phyloP scores from a whole-genome alignment of 2,329 filamentous ascomycete species.

The Talaromyces marneffei region DNA sequence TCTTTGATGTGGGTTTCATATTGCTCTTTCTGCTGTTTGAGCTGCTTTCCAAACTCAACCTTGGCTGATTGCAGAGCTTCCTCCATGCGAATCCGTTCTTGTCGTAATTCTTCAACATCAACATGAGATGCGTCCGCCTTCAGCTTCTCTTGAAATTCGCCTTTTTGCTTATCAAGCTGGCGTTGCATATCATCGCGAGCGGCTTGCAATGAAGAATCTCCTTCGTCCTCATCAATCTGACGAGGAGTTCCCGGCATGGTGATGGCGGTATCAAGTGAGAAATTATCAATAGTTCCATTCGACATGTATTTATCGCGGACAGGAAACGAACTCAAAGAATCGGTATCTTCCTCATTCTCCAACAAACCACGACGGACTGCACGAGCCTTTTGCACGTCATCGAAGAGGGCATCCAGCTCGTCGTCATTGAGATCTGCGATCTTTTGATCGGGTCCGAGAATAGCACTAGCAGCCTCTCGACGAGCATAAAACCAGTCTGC shows the following conservation, averaged over 20 bases:
- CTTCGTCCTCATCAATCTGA: slow-evolving; percentile 61
- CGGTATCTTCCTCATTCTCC: slow-evolving; percentile 67
- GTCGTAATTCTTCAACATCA: slow-evolving; percentile 76
- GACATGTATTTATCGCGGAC: slow-evolving; percentile 93
- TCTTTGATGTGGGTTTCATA: slow-evolving; percentile 81
- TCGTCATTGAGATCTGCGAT: slow-evolving; percentile 87
- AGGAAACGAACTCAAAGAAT: slow-evolving; percentile 82
- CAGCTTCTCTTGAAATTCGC: slow-evolving; percentile 72
- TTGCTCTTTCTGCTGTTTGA: slow-evolving; percentile 74
- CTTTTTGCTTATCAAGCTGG: slow-evolving; percentile 76
- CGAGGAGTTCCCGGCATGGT: slow-evolving; percentile 88
- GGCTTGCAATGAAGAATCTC: slow-evolving; percentile 60
- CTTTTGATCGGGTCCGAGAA: slow-evolving; percentile 85
- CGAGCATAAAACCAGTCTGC: slow-evolving; percentile 93
- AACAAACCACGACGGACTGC: slow-evolving; percentile 70
- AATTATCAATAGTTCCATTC: slow-evolving; percentile 89
- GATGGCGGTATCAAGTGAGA: slow-evolving; percentile 86
- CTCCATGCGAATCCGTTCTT: slow-evolving; percentile 81
- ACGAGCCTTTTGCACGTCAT: slow-evolving; percentile 83
- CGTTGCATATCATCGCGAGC: slow-evolving; percentile 76
- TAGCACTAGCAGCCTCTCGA: slow-evolving; percentile 84
- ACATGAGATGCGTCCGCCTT: slow-evolving; percentile 66
- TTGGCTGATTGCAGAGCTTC: slow-evolving; percentile 71
- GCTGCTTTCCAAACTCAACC: slow-evolving; percentile 79
- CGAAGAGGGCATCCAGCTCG: slow-evolving; percentile 86